Percentiles rank a stretch among this genome's conserved stretches.
Conservation (phyloP, 208 protist genomes). For the Leishmania arabica region DNA sequence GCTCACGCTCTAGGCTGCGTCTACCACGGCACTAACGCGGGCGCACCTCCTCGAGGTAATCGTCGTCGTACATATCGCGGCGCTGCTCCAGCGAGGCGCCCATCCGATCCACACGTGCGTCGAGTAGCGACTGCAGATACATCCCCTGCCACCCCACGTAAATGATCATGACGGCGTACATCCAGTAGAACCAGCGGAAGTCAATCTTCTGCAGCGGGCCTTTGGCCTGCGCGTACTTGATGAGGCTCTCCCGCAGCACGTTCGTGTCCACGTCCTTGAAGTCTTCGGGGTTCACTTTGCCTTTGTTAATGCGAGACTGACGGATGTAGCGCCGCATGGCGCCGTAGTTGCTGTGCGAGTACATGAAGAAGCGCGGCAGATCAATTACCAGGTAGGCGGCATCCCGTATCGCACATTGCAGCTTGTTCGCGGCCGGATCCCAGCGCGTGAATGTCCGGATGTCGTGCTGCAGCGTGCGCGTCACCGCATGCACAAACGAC, state of each 20-base stretch:
- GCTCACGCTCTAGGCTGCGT: neutral
- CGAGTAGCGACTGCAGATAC: constrained; percentile 54
- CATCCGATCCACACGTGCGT: constrained; percentile 62
- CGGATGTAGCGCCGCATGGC: constrained; percentile 80
- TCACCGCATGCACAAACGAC: constrained; percentile 37
- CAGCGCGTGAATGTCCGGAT: constrained; percentile 47
- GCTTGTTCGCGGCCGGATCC: constrained; percentile 62
- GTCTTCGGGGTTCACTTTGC: constrained; percentile 82
- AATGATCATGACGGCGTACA: constrained; percentile 85
- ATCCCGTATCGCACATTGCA: constrained; percentile 76
- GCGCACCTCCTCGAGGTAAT: constrained; percentile 85
- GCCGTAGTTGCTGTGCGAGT: constrained; percentile 79
- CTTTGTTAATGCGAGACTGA: constrained; percentile 78
- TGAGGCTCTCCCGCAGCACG: constrained; percentile 72
- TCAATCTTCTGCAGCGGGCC: constrained; percentile 85
- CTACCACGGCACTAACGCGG: constrained; percentile 33
- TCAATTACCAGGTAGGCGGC: constrained; percentile 69
- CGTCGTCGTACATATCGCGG: constrained; percentile 75
- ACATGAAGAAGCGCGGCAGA: constrained; percentile 68
- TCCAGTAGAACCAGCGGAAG: constrained; percentile 84
- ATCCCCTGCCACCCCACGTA: constrained; percentile 75
- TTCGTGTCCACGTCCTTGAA: constrained; percentile 85
- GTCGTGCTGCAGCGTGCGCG: constrained; percentile 49
- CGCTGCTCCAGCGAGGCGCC: constrained; percentile 65
- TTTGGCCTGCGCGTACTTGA: constrained; percentile 69